Evolutionary conservation across 148 eudicot species (phyloP).

Genomic region (Chenopodium album): DNA sequence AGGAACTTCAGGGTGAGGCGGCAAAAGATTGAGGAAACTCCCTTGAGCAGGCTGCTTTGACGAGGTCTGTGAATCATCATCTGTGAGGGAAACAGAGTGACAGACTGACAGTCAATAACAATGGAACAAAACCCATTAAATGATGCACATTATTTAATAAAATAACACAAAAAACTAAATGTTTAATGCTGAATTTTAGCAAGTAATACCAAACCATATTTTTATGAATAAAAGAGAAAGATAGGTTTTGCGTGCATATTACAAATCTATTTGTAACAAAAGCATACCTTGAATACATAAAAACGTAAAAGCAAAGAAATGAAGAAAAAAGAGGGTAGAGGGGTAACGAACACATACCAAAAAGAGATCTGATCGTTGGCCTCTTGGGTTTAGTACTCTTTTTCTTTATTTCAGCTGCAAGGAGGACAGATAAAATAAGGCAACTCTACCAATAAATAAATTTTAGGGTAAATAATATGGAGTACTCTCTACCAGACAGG

Average conservation of each 20-base stretch:
- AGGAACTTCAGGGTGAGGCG: slow-evolving; percentile 53
- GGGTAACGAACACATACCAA: slow-evolving; percentile 48
- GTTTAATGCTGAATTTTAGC: not conserved
- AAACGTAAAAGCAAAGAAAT: no score
- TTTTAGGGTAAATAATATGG: not conserved
- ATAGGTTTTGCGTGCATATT: not conserved
- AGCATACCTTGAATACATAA: not conserved
- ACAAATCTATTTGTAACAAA: not conserved
- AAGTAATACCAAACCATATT: not conserved
- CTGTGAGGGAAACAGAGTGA: slow-evolving; percentile 35
- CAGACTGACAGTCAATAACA: not conserved
- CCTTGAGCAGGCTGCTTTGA: slow-evolving; percentile 57
- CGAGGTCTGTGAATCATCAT: slow-evolving; percentile 53
- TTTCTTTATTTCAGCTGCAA: slow-evolving; percentile 90
- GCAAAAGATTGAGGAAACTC: slow-evolving; percentile 75
- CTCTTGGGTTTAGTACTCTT: slow-evolving; percentile 84
- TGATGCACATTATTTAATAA: not conserved
- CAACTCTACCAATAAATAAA: not conserved
- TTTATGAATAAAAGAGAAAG: not conserved
- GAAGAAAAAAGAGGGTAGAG: not conserved
- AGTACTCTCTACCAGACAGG: not conserved
- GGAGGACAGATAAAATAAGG: slow-evolving; percentile 11
- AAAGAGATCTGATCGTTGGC: slow-evolving; percentile 93
- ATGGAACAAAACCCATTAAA: not conserved
- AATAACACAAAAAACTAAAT: not conserved